These are phyloP conservation scores for Tolypocladium ophioglossoides DNA, from an alignment of 2,329 filamentous ascomycete genomes.

Conservation along the genomic window DNA sequence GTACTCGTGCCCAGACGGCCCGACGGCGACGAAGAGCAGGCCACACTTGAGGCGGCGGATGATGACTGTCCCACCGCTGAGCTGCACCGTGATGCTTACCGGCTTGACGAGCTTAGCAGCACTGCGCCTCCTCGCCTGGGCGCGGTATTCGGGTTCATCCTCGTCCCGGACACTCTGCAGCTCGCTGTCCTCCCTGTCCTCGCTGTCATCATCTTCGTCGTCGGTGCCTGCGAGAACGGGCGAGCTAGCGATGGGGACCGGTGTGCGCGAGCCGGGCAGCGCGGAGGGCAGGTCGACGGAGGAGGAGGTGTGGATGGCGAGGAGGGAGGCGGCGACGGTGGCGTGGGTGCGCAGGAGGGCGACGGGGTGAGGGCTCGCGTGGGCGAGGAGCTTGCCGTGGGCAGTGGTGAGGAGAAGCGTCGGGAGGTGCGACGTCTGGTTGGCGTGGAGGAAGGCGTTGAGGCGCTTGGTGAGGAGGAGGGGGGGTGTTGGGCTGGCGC, in stretches of 20 bases:
- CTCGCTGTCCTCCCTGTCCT: slow-evolving; percentile 8
- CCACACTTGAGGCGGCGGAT: slow-evolving; percentile 48
- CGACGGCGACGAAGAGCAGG: slow-evolving; percentile 51
- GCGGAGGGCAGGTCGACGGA: slow-evolving; percentile 30
- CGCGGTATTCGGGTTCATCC: neutral
- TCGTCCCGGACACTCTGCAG: slow-evolving; percentile 10
- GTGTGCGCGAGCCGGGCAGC: slow-evolving; percentile 24
- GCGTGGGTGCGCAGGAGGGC: slow-evolving; percentile 50
- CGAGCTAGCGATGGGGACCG: slow-evolving; percentile 13
- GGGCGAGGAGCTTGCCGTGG: slow-evolving; percentile 53
- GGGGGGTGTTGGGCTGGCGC: slow-evolving; percentile 35
- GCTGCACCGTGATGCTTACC: slow-evolving; percentile 45
- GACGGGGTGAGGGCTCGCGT: slow-evolving; percentile 45
- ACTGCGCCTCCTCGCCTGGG: neutral
- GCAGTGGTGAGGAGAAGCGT: slow-evolving; percentile 50
- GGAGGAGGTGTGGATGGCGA: slow-evolving; percentile 43
- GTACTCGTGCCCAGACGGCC: slow-evolving; percentile 25
- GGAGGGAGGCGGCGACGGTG: slow-evolving; percentile 53
- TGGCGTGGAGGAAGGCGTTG: slow-evolving; percentile 48
- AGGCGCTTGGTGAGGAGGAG: slow-evolving; percentile 57
- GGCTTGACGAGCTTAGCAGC: slow-evolving; percentile 19
- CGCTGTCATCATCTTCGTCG: slow-evolving; percentile 14
- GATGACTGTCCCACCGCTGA: slow-evolving; percentile 47
- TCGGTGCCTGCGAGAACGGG: slow-evolving; percentile 12
- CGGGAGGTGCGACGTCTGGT: slow-evolving; percentile 46